Evolutionary conservation across 2,329 filamentous ascomycete genomes (phyloP).

Genomic region (Cladosporium phlei): DNA sequence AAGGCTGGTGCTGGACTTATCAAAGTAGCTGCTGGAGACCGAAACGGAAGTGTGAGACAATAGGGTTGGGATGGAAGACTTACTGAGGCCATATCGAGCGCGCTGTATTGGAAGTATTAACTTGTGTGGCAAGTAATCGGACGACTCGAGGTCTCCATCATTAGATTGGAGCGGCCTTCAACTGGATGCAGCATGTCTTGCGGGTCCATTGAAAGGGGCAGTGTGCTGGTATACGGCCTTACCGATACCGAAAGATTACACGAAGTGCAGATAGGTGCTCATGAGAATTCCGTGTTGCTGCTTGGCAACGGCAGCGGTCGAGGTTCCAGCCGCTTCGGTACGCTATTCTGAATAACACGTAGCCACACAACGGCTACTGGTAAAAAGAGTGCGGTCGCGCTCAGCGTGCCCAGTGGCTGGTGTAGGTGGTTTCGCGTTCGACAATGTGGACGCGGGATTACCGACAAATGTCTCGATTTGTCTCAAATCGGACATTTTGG

Average conservation of each 20-base stretch:
- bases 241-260: no score
- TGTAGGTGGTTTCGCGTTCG: neutral
- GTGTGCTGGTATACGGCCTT: no score
- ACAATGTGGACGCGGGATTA: neutral
- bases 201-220: no score
- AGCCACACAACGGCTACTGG: neutral
- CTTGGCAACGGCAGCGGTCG: neutral
- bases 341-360: neutral
- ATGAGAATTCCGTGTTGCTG: no score
- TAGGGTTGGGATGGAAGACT: slow-evolving; percentile 8
- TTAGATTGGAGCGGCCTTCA: neutral
- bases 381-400: no score
- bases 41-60: slow-evolving; percentile 2
- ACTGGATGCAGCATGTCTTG: no score
- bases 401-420: neutral
- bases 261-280: no score
- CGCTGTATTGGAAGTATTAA: neutral
- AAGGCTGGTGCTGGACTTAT: slow-evolving; percentile 7
- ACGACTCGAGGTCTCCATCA: no score
- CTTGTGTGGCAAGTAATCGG: no score
- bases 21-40: neutral
- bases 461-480: slow-evolving; percentile 7
- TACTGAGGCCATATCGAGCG: slow-evolving; percentile 1
- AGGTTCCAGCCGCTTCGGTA: neutral
- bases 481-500: neutral